Base-by-base conservation (phyloP, 2,329 filamentous ascomycete species). In the Tolypocladium cylindrosporum region DNA sequence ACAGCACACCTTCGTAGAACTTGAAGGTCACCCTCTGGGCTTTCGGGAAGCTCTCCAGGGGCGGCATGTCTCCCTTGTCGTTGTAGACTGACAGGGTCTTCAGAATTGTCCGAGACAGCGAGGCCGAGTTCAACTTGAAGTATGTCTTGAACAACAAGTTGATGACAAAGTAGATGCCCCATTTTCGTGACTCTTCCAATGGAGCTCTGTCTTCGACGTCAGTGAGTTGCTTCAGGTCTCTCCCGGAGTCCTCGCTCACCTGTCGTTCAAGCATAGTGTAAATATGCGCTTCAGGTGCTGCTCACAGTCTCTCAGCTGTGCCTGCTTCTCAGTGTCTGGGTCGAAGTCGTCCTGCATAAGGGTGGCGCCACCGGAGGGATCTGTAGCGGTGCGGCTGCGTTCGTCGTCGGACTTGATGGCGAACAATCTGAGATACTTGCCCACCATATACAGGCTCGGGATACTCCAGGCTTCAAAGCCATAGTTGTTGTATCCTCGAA, bases 91-190 rank as follows among this genome's bases (percentile, higher is more conserved):
- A 81, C 54, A 99, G 79, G 0, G 91, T 91, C 64, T 88, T 90
- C 53, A 99, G 79, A 55, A 97, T 87, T 63, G 94, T 97, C 70
- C 94, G 91, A 21, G 88, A 96, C 24, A 97, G 78, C n/a, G 85
- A 86, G 58, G 95, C 88, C 40, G 89, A 90, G 74, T 96, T 96
- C 62, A 97, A 79, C 77, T 90, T 95, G 78, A 99, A 99, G 72
- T 97, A 97, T 1, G 92, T 97, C 75, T 97, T 97, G 83, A 99
- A 99, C 16, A 97, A 79, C 9, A 99, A 81, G 69, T 96, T 97
- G 68, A 92, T 91, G 63, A 93, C 87, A 71, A 91, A 92, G 76
- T 99, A 99, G 54, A 96, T 89, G 8, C 91, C 95, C 94, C 94
- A 99, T 82, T 97, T 99, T 57, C 94, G 86, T 10, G 93, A 97